Evolutionary conservation across 805 yeast genomes (phyloP), one percentile per base, ranked within the genome.

Genomic region (Cyberlindnera samutprakarnensis): DNA sequence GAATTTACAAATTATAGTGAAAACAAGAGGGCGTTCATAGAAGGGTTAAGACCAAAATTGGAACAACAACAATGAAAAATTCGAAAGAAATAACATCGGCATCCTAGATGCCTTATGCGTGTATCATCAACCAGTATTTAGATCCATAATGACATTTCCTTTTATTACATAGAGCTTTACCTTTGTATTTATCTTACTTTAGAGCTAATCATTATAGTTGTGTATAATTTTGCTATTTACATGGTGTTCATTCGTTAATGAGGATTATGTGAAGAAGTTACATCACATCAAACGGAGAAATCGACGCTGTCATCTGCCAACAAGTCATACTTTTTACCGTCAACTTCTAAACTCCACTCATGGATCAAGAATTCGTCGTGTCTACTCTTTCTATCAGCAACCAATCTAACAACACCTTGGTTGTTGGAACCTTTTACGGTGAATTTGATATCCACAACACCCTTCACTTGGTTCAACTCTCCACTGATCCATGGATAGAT

Each of bases 401-500:
- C 69, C 53, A 92, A 70, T 39, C 54, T 66, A 25, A 75, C 71
- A 41, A 70, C 64, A 13, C 73, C 78, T 3, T 71, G 72, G 13
- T 63, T 66, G 43, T 68, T 66, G 32, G 70, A 70, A 9, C 97
- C 98, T 44, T 68, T 67, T 23, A 86, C 82, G 22, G 66, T 59
- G 47, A 86, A 87, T 18, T 57, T 56, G 41, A 92, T 72, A 53
- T 90, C 81, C 25, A 92, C 81, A 14, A 70, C 64, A 17, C 96
- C 96, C 39, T 75, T 68, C 39, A 85, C 86, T 18, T 92, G 85
- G 46, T 88, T 86, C 42, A 92, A 62, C 27, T 75, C 72, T 10
- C 98, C 98, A 36, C 68, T 61, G 37, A 90, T 77, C 96, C 96
- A 92, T 5, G 98, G 97, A 62, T 78, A 72, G 22, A 81, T 59